Evolutionary conservation across 108 stramenopile genomes (phyloP).

Genomic region (Skeletonema costatum): DNA sequence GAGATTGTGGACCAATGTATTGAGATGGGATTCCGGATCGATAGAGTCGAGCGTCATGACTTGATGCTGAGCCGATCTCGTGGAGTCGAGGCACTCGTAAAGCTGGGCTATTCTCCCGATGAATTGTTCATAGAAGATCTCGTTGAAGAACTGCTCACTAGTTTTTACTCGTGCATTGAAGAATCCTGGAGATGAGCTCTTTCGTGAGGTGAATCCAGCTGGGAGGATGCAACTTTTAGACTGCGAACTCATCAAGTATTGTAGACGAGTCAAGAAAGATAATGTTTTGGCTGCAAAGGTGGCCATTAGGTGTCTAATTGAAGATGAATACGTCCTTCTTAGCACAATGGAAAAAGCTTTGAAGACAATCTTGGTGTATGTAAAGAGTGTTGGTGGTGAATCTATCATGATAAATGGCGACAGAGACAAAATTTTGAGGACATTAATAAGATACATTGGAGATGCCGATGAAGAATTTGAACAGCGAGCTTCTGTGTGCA

Average conservation of each 20-base stretch:
- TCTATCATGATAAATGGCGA: neutral
- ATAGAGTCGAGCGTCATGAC: conserved; percentile 48
- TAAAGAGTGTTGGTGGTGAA: neutral
- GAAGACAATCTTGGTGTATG: conserved; percentile 35
- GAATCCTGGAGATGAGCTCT: conserved; percentile 38
- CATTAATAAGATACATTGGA: neutral
- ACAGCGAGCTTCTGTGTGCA: neutral
- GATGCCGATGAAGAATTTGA: neutral
- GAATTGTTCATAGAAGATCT: conserved; percentile 53
- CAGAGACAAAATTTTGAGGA: neutral
- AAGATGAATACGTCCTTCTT: conserved; percentile 61
- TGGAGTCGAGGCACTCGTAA: conserved; percentile 42
- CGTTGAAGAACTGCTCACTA: conserved; percentile 42
- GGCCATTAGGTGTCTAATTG: conserved; percentile 61
- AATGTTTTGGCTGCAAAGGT: conserved; percentile 46
- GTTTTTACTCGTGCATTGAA: conserved; percentile 49
- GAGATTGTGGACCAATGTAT: conserved; percentile 50
- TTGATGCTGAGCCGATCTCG: conserved; percentile 49
- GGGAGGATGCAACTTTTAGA: conserved; percentile 67
- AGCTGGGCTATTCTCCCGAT: conserved; percentile 36
- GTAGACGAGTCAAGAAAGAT: conserved; percentile 9
- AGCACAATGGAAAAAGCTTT: neutral
- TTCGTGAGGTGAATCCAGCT: conserved; percentile 37
- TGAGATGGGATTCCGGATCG: conserved; percentile 37
- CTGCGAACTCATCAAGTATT: conserved; percentile 39